Evolutionary conservation across 208 protist species (phyloP), one percentile per base, ranked within the genome.

Genomic region (Acanthamoeba healyi): DNA sequence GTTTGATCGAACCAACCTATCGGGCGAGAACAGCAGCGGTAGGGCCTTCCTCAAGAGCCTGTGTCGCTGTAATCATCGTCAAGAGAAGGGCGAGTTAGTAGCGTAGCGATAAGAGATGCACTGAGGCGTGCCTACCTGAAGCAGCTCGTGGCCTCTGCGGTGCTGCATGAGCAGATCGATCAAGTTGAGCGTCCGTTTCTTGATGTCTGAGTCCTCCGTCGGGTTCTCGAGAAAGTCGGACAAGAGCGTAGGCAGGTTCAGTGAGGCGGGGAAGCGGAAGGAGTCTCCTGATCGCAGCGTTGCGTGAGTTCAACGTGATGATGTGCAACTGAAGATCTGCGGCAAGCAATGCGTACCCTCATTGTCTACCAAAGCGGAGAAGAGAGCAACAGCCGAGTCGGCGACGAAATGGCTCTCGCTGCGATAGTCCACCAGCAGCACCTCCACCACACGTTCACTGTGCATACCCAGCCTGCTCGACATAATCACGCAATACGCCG

Each of bases 101-200:
- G n/a, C n/a, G n/a, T n/a, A n/a, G n/a, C n/a, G n/a, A n/a, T n/a
- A n/a, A n/a, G n/a, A n/a, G n/a, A n/a, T n/a, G n/a, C n/a, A n/a
- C n/a, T n/a, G n/a, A n/a, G n/a, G n/a, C 63, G 10, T 29, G 29
- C 63, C 1, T 40, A 40, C 40, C 38, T 81, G 38, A 22, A 81
- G 38, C 29, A 51, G 34, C 19, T 26, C 2, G 15, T 81, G 34
- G 9, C 70, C 70, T 14, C 32, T 65, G 58, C 10, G 26, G 26
- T 65, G 58, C n/a, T 65, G 58, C 58, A 65, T 65, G 58, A 65
- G 58, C n/a, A 65, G 58, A 65, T 65, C 58, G n/a, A 65, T 65
- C 58, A 65, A 32, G 58, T 65, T 34, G 58, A 65, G 58, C 58
- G 58, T 65, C n/a, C 58, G 19, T 26, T 65, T 65, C n/a, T 65